Evolutionary conservation across 2,329 filamentous ascomycete species (phyloP).

Genomic region (Davidsoniella virescens): DNA sequence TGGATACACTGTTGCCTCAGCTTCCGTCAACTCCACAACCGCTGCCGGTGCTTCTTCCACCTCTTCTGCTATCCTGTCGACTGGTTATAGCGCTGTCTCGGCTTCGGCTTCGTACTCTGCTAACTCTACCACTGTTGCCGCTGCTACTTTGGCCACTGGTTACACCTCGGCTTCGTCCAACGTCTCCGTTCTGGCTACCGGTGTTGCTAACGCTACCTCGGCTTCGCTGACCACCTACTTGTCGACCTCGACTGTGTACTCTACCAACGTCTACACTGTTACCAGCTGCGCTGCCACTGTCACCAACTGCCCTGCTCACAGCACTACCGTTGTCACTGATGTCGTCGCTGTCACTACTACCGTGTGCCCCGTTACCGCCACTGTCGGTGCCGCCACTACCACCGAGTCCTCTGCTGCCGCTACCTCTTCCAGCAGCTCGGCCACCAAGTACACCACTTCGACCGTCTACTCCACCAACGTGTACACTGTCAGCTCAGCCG

Average conservation of each 20-base stretch:
- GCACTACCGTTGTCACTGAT: conserved; percentile 18
- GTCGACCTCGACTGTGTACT: conserved; percentile 35
- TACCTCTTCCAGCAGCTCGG: conserved; percentile 20
- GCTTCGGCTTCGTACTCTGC: background rate
- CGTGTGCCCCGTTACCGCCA: conserved; percentile 21
- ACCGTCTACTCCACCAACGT: conserved; percentile 4
- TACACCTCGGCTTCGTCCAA: background rate
- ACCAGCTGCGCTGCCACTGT: conserved; percentile 37
- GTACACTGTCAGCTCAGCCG: background rate
- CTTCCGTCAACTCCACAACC: too few relatives aligned
- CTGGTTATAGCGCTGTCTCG: background rate
- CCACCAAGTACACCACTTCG: background rate
- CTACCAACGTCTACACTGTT: conserved; percentile 43
- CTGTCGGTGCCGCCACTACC: conserved; percentile 3
- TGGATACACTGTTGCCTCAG: too few relatives aligned
- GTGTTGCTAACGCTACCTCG: conserved; percentile 23
- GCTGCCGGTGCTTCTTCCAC: background rate
- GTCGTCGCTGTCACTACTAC: conserved; percentile 25
- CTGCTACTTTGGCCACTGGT: background rate
- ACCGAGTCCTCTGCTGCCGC: conserved; percentile 20
- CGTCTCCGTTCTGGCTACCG: background rate
- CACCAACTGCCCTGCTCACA: conserved; percentile 40
- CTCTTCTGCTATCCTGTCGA: background rate
- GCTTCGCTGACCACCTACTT: conserved; percentile 24
- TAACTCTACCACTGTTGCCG: background rate